Base-by-base conservation (phyloP, 2,329 filamentous ascomycete genomes). In the Reticulascus tulasneorum region DNA sequence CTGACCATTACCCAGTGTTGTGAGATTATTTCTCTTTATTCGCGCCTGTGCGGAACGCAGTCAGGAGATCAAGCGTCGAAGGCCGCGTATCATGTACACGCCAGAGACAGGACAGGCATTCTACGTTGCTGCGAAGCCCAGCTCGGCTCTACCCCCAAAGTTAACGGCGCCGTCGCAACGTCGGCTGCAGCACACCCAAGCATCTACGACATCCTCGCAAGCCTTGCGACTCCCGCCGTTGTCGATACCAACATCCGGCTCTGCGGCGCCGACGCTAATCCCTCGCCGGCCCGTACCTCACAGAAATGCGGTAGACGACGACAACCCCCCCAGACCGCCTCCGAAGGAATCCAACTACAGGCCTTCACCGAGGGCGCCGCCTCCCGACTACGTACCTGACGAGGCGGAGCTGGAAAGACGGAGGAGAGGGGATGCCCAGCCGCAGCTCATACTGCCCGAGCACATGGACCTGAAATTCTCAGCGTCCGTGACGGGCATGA, bases 11-110 rank as follows among this genome's bases (percentile, higher is more conserved):
- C 16, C 4, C 16, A 54, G 51, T 4, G 7, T 48, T 7, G 29
- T 51, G 3, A 51, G 48, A 23, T 47, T 53, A 20, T 31, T 46
- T 29, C 45, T 57, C 19, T 56, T 52, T 32, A 35, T 55, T 11
- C 49, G 53, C 18, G 50, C 51, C 35, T 55, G 52, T 29, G 28
- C 53, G 9, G 53, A 55, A 13, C 45, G 41, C 26, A 20, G 33
- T 6, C 37, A 42, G 7, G 44, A 42, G 33, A 42, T 46, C 31
- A 39, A 34, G 17, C 36, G 29, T 26, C 30, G 38, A 10, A 44
- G 39, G 10, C 46, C 47, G 5, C 36, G 44, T n/a, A 38, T 50
- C 22, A 48, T 50, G 47, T 50, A 44, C 30, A 44, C 48, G 9
- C 42, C 42, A 13, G 42, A 44, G 13, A 48, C 46, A 9, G 47